These are phyloP conservation scores for Cucumis hystrix DNA, from an alignment of 306 rosid species.

Conservation along the genomic window DNA sequence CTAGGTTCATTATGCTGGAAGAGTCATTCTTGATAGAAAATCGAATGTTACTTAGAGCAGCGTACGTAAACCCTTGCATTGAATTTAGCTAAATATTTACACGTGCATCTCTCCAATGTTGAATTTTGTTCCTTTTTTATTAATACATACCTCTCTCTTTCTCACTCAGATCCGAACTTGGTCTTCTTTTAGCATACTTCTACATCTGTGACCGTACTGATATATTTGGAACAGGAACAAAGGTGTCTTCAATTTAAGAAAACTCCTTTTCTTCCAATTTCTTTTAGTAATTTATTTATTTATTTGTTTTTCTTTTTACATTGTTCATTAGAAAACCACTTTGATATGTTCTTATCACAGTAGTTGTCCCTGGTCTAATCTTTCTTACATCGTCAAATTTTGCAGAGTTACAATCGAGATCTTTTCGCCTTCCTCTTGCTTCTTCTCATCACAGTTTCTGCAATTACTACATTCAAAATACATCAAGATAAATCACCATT, in stretches of 20 bases:
- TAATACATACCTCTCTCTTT: not conserved
- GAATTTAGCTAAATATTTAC: not conserved
- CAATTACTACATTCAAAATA: constrained; percentile 64
- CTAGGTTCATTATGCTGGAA: constrained; percentile 76
- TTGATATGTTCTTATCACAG: not conserved
- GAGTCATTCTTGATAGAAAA: constrained; percentile 66
- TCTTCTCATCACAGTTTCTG: constrained; percentile 86
- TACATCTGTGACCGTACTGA: constrained; percentile 83
- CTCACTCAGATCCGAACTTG: constrained; percentile 58
- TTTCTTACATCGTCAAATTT: constrained; percentile 10
- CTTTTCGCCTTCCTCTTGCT: constrained; percentile 71
- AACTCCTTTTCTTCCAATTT: not conserved
- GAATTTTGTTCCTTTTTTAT: not conserved
- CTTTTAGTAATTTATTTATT: not conserved
- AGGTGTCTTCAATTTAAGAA: constrained; percentile 24
- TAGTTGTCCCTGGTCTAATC: not conserved
- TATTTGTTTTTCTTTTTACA: not conserved
- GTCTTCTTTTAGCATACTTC: constrained; percentile 59
- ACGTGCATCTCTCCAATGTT: not conserved
- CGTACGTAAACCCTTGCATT: constrained; percentile 43
- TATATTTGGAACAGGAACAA: constrained; percentile 58
- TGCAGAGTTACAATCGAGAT: constrained; percentile 95
- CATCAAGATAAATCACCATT: constrained; percentile 76
- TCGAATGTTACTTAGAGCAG: constrained; percentile 82
- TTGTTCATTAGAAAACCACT: not conserved